These are phyloP conservation scores for Ogataea angusta DNA, from an alignment of 805 yeast species.

Conservation along the genomic window DNA sequence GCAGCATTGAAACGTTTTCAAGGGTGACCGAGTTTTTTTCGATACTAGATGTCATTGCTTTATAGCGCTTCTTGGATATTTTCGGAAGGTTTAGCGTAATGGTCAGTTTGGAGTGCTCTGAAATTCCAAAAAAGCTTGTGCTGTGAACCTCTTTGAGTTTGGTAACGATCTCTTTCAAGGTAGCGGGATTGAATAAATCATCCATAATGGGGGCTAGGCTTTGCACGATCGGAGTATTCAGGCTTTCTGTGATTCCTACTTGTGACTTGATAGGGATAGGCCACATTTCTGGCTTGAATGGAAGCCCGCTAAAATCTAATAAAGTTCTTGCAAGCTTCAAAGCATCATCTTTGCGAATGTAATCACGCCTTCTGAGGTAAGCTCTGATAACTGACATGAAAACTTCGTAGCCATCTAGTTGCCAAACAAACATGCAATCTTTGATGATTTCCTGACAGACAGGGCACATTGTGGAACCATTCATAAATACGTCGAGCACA, in stretches of 20 bases:
- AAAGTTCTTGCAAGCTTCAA: slow-evolving; percentile 13
- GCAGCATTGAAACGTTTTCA: slow-evolving; percentile 9
- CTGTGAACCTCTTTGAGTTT: slow-evolving; percentile 10
- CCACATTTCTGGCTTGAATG: slow-evolving; percentile 17
- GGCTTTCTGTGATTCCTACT: slow-evolving; percentile 7
- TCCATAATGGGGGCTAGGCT: slow-evolving; percentile 6
- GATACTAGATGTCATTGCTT: slow-evolving; percentile 7
- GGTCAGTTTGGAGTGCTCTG: slow-evolving; percentile 6
- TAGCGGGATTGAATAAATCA: slow-evolving; percentile 7
- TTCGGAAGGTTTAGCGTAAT: slow-evolving; percentile 5
- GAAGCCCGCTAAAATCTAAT: slow-evolving; percentile 15
- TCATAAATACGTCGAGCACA: slow-evolving; percentile 12
- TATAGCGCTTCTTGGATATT: slow-evolving; percentile 9
- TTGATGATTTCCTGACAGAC: slow-evolving; percentile 13
- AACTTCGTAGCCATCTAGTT: slow-evolving; percentile 23
- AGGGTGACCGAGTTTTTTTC: slow-evolving; percentile 8
- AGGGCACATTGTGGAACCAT: neutral
- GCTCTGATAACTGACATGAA: slow-evolving; percentile 15
- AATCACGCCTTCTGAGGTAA: slow-evolving; percentile 2
- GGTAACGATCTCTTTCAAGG: slow-evolving; percentile 7
- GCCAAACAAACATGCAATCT: slow-evolving; percentile 24
- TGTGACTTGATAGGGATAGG: slow-evolving; percentile 14
- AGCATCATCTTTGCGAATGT: slow-evolving; percentile 2
- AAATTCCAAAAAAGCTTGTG: slow-evolving; percentile 15
- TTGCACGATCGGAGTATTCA: slow-evolving; percentile 13